Evolutionary conservation across 768 basidiomycete genomes (phyloP).

Genomic region (Cytidiella melzeri): DNA sequence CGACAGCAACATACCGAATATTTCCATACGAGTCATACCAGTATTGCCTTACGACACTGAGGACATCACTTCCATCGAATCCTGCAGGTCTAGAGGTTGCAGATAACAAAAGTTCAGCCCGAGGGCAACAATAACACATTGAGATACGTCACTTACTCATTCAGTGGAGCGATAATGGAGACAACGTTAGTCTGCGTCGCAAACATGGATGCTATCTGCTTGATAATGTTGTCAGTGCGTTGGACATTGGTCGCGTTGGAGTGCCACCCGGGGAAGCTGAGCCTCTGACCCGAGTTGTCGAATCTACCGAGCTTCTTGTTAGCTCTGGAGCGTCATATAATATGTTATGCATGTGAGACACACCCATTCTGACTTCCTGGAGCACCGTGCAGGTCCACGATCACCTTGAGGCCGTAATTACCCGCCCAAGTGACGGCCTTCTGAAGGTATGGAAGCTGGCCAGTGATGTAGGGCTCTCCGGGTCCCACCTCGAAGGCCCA

Average conservation of each 20-base stretch:
- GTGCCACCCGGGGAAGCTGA: slow-evolving; percentile 65
- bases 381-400: slow-evolving; percentile 66
- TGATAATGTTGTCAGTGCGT: slow-evolving; percentile 62
- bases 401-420: slow-evolving; percentile 67
- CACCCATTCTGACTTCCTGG: slow-evolving; percentile 85
- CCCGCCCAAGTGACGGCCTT: slow-evolving; percentile 68
- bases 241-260: slow-evolving; percentile 56
- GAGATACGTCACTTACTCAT: slow-evolving; percentile 52
- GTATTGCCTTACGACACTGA: slow-evolving; percentile 50
- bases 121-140: background rate
- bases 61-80: slow-evolving; percentile 44
- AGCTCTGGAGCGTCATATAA: background rate
- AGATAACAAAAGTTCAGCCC: slow-evolving; percentile 1
- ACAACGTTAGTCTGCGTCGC: slow-evolving; percentile 48
- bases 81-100: slow-evolving; percentile 58
- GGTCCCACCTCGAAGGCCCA: slow-evolving; percentile 81
- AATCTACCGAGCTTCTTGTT: slow-evolving; percentile 37
- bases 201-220: slow-evolving; percentile 55
- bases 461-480: slow-evolving; percentile 76
- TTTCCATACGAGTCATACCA: slow-evolving; percentile 72
- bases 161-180: slow-evolving; percentile 66
- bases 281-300: slow-evolving; percentile 74
- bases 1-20: slow-evolving; percentile 43
- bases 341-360: slow-evolving; percentile 13
- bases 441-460: slow-evolving; percentile 64